These are phyloP conservation scores for Eucalyptus cloeziana DNA, from an alignment of 345 rosid genomes.

Conservation along the genomic window DNA sequence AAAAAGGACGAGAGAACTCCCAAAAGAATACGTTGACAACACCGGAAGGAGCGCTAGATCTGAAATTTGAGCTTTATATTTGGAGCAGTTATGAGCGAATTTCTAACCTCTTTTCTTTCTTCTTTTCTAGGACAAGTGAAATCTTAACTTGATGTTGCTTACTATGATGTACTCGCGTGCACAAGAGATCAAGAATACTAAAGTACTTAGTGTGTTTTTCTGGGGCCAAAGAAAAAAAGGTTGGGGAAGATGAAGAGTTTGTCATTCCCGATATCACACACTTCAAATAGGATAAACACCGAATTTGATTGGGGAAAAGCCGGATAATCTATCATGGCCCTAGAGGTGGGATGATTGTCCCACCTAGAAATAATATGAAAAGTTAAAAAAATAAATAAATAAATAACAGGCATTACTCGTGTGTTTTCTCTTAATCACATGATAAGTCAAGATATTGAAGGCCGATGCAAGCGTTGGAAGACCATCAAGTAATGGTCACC, in stretches of 20 bases:
- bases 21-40: not conserved
- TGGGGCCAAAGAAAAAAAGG: not conserved
- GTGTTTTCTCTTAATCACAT: not conserved
- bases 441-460: not conserved
- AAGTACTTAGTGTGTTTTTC: not conserved
- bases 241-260: not conserved
- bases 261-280: not conserved
- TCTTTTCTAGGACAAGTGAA: not conserved
- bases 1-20: not conserved
- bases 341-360: not conserved
- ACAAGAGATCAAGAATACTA: not conserved
- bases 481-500: not conserved
- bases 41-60: not conserved
- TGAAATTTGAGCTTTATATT: not conserved
- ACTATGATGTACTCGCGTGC: not conserved
- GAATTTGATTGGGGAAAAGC: not conserved
- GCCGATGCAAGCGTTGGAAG: rapidly evolving
- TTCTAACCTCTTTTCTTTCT: not conserved
- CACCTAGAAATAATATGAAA: not conserved
- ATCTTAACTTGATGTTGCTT: not conserved
- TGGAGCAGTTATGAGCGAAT: not conserved
- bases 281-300: not conserved
- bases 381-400: not conserved
- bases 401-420: not conserved
- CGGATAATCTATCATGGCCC: not conserved